phyloP scores from a whole-genome alignment of 1,139 yeast species.

The Meyerozyma athensensis region DNA sequence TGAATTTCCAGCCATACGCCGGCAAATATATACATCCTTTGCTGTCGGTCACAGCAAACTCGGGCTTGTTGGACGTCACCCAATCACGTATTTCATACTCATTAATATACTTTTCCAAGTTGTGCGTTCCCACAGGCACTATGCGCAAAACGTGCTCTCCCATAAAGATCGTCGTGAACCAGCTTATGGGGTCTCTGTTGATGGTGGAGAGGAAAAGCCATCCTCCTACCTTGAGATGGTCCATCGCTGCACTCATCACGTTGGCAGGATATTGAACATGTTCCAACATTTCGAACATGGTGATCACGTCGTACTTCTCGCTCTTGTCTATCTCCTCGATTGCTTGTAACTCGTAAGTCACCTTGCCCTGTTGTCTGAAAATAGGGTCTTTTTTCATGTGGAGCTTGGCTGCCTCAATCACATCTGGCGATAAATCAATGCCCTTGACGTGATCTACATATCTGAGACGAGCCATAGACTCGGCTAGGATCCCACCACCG shows the following conservation, averaged over 20 bases:
- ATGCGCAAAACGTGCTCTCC: slow-evolving; percentile 77
- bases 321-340: slow-evolving; percentile 51
- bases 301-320: slow-evolving; percentile 65
- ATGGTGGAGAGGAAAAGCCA: slow-evolving; percentile 87
- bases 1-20: slow-evolving; percentile 76
- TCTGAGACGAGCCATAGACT: slow-evolving; percentile 75
- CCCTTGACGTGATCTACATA: slow-evolving; percentile 66
- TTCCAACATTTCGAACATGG: slow-evolving; percentile 92
- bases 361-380: slow-evolving; percentile 35
- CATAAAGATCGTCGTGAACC: slow-evolving; percentile 89
- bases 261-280: slow-evolving; percentile 84
- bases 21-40: slow-evolving; percentile 86
- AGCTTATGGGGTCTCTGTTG: slow-evolving; percentile 82
- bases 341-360: slow-evolving; percentile 56
- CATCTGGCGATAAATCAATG: slow-evolving; percentile 80
- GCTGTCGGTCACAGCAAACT: slow-evolving; percentile 56
- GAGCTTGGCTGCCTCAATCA: slow-evolving; percentile 68
- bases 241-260: slow-evolving; percentile 63
- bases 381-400: slow-evolving; percentile 68
- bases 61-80: slow-evolving; percentile 40
- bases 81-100: slow-evolving; percentile 67
- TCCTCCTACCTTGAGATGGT: slow-evolving; percentile 72
- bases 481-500: slow-evolving; percentile 93
- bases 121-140: slow-evolving; percentile 92
- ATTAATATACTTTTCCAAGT: slow-evolving; percentile 79